Conservation (phyloP, 2,329 filamentous ascomycete genomes). For the Dryadomyces quercivorus region DNA sequence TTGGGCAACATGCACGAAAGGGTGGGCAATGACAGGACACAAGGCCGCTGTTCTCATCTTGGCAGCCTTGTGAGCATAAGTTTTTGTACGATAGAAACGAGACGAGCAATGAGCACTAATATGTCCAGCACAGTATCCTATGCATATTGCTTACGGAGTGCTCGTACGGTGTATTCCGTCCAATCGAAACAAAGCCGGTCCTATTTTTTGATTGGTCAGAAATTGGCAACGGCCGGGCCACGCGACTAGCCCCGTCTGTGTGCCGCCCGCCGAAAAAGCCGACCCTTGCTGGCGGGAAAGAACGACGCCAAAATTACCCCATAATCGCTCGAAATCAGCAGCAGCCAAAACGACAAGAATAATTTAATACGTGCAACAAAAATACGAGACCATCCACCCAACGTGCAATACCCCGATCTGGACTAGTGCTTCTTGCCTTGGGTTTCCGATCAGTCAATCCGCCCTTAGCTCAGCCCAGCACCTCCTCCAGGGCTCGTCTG, state of each 20-base stretch:
- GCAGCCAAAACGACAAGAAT: not conserved
- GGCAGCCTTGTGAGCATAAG: not conserved
- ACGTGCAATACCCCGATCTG: not conserved
- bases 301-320: not conserved
- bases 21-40: not conserved
- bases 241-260: not conserved
- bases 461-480: not conserved
- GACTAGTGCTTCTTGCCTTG: constrained; percentile 2
- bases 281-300: not conserved
- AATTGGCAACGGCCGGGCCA: constrained; percentile 3
- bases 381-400: not conserved
- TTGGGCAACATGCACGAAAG: not conserved
- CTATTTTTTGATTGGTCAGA: constrained; percentile 10
- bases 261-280: not conserved
- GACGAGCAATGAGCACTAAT: not conserved
- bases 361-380: not conserved
- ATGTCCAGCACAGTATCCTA: not conserved
- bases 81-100: not conserved
- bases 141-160: not conserved
- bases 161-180: not conserved
- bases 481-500: too few relatives aligned
- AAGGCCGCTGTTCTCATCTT: not conserved
- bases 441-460: constrained; percentile 6
- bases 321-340: constrained; percentile 1
- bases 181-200: too few relatives aligned